A percentile compares a stretch with the other conserved stretches of the same genome.
Conservation (phyloP, 306 rosid species). For the Ceratonia siliqua region DNA sequence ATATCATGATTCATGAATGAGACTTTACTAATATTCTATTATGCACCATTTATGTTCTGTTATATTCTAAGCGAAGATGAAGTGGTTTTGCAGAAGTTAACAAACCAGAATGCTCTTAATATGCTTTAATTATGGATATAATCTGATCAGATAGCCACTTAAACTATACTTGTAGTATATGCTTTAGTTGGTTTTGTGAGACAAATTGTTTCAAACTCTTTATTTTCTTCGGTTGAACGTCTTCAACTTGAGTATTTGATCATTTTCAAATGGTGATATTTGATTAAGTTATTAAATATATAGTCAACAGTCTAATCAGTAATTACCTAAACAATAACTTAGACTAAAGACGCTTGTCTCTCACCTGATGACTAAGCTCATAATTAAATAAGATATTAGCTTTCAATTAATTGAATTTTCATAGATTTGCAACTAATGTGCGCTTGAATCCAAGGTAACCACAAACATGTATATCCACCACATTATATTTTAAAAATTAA, state of each 20-base stretch:
- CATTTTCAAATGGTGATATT: not conserved
- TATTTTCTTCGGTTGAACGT: not conserved
- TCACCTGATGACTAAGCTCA: slow-evolving; percentile 9
- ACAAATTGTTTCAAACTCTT: not conserved
- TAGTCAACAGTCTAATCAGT: slow-evolving; percentile 10
- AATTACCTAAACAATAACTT: not conserved
- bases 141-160: too few species aligned
- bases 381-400: not conserved
- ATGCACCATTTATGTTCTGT: too few species aligned
- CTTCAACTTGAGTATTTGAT: not conserved
- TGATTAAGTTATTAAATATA: not conserved
- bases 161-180: too few species aligned
- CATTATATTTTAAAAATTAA: too few species aligned
- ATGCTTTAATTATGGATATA: not conserved
- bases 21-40: not conserved
- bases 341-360: not conserved
- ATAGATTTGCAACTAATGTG: not conserved
- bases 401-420: not conserved
- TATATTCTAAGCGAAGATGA: not conserved
- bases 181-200: too few species aligned
- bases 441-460: slow-evolving; percentile 19
- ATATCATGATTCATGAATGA: not conserved
- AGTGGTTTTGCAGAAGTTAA: not conserved
- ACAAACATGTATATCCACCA: not conserved
- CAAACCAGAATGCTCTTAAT: not conserved